Conservation (phyloP, 1,284 basidiomycete genomes). For the Fomitopsis schrenkii region DNA sequence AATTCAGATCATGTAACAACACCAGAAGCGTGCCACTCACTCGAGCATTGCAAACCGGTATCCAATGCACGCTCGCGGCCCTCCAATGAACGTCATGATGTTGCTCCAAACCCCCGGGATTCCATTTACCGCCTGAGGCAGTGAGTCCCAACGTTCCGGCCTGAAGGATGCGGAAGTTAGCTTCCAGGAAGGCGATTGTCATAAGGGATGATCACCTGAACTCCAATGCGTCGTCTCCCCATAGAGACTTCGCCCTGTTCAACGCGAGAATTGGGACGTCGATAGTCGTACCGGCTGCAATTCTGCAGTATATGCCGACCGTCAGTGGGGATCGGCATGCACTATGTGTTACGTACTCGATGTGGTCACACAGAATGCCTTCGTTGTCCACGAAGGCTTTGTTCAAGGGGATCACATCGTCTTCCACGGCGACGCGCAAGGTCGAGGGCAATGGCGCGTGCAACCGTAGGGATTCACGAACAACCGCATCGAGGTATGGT, state of each 20-base stretch:
- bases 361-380: slow-evolving; percentile 22
- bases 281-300: slow-evolving; percentile 34
- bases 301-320: too few species aligned
- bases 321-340: too few species aligned
- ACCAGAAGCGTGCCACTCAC: background rate
- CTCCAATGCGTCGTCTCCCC: slow-evolving; percentile 52
- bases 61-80: slow-evolving; percentile 47
- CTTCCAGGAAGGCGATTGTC: too few species aligned
- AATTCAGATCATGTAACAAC: too few species aligned
- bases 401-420: slow-evolving; percentile 39
- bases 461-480: slow-evolving; percentile 68
- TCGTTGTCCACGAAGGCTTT: slow-evolving; percentile 23
- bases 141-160: slow-evolving; percentile 52
- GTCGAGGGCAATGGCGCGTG: slow-evolving; percentile 58
- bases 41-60: background rate
- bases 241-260: slow-evolving; percentile 43
- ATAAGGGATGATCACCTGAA: slow-evolving; percentile 34
- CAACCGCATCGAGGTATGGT: slow-evolving; percentile 60
- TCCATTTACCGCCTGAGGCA: slow-evolving; percentile 37
- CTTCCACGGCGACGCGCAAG: slow-evolving; percentile 44
- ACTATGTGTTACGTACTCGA: slow-evolving; percentile 11
- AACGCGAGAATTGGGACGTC: slow-evolving; percentile 45
- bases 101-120: slow-evolving; percentile 54
- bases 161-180: slow-evolving; percentile 9
- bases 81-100: slow-evolving; percentile 55